Conservation (phyloP, 108 stramenopile species). For the Mediolabrus comicus region DNA sequence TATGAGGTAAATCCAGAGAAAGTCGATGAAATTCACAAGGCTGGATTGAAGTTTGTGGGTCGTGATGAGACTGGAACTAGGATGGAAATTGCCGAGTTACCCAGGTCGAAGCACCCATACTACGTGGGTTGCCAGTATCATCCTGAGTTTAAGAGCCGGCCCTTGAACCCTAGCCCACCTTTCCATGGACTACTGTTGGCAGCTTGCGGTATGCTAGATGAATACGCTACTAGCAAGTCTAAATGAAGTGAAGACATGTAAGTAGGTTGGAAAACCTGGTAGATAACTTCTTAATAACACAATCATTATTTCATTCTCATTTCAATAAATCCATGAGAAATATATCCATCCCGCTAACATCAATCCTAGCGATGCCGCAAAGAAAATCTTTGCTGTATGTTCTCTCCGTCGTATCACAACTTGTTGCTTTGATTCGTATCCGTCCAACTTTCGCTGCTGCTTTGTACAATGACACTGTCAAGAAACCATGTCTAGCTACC, state of each 20-base stretch:
- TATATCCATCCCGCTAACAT: background rate
- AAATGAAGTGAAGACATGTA: constrained; percentile 5
- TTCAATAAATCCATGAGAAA: background rate
- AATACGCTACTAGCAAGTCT: constrained; percentile 31
- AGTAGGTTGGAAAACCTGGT: background rate
- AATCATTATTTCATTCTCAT: background rate
- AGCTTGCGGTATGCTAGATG: constrained; percentile 71
- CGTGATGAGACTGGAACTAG: constrained; percentile 87
- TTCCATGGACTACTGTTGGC: constrained; percentile 94
- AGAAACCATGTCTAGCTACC: background rate
- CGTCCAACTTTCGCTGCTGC: background rate
- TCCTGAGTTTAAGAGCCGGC: constrained; percentile 98
- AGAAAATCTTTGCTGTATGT: background rate
- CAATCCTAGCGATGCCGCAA: background rate
- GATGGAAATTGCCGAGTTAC: constrained; percentile 98
- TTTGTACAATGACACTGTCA: background rate
- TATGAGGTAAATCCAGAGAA: constrained; percentile 99
- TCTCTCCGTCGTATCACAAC: background rate
- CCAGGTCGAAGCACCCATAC: constrained; percentile 86
- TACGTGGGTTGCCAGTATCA: constrained; percentile 99
- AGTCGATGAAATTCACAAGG: constrained; percentile 85
- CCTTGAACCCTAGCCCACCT: constrained; percentile 93
- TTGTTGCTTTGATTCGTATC: background rate
- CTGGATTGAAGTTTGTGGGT: constrained; percentile 94
- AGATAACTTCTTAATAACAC: background rate